Base-by-base conservation (phyloP, 2,329 filamentous ascomycete species). In the Cytospora mali region DNA sequence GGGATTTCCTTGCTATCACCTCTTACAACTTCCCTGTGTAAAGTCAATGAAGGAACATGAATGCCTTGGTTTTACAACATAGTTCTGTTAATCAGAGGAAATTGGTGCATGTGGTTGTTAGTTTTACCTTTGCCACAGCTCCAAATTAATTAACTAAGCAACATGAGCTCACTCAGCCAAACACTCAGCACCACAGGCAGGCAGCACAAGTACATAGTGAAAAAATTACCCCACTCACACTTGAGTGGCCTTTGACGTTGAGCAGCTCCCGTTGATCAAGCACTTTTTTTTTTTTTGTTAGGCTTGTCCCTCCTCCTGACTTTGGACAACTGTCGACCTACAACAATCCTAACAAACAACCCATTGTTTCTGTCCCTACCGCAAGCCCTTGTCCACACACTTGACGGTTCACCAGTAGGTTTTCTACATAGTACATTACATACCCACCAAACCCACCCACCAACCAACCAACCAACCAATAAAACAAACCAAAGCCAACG, bases 171-270 rank as follows among this genome's bases (percentile, higher is more conserved):
- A 39, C 33, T 3, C 33, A 16, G 33, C 33, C 33, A 39, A 18
- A 14, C 33, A 39, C 35, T 39, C 13, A 39, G 35, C 35, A 39
- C 14, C 2, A 16, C 29, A 31, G 29, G 3, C 35, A n/a, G 16
- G 16, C 35, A 42, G 33, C 23, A 51, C 48, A 7, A 14, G 25
- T 21, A 58, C 42, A 10, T 48, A 28, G 35, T 21, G 27, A 53
- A 61, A 64, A 64, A 48, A 61, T 57, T 61, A 64, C 62, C 62
- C 62, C 62, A 59, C 46, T 21, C 27, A 59, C 46, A 21, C 27
- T 14, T 28, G 27, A 42, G 25, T 18, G 46, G 31, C 21, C 4
- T 46, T 23, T 23, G 7, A 27, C 46, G 57, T 50, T 51, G 27
- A 58, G 28, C 56, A 58, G 16, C 33, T 49, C 18, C 27, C 14